Evolutionary conservation across 1,284 basidiomycete species (phyloP).

Genomic region (Testicularia cyperi): DNA sequence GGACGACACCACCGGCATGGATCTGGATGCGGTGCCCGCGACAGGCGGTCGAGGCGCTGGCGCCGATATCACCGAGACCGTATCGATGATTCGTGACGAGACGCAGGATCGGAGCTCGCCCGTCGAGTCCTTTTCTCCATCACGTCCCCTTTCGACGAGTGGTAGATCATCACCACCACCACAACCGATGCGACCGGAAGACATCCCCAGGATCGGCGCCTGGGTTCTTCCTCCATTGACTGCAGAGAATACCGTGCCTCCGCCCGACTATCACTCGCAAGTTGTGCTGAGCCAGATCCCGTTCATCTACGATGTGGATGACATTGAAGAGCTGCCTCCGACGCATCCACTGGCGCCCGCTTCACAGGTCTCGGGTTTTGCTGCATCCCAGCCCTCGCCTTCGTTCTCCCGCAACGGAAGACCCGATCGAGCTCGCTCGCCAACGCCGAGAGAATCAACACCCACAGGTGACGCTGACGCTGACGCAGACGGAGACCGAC

Average conservation of each 20-base stretch:
- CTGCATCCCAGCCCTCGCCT: not conserved
- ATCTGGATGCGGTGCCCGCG: constrained; percentile 3
- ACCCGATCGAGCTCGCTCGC: too few species aligned
- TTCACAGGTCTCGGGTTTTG: not conserved
- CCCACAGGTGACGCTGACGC: constrained; percentile 2
- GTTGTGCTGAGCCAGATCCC: constrained; percentile 28
- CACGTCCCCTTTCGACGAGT: not conserved
- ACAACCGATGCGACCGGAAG: constrained; percentile 2
- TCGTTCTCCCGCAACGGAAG: not conserved
- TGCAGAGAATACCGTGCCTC: constrained; percentile 13
- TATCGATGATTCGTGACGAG: not conserved
- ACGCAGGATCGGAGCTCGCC: constrained; percentile 9
- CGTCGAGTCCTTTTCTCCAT: constrained; percentile 25
- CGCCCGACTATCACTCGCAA: constrained; percentile 10
- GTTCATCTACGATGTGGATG: not conserved
- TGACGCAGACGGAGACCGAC: not conserved
- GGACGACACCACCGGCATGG: constrained; percentile 28
- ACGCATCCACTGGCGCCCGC: not conserved
- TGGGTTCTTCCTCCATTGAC: constrained; percentile 27
- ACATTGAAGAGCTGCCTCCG: not conserved
- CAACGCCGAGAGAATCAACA: constrained; percentile 16
- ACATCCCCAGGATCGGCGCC: constrained; percentile 17
- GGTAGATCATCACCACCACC: too few species aligned
- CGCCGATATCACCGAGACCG: not conserved
- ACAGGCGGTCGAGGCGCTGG: not conserved